Base-by-base conservation (phyloP, 1,284 basidiomycete genomes). In the Austropuccinia psidii region DNA sequence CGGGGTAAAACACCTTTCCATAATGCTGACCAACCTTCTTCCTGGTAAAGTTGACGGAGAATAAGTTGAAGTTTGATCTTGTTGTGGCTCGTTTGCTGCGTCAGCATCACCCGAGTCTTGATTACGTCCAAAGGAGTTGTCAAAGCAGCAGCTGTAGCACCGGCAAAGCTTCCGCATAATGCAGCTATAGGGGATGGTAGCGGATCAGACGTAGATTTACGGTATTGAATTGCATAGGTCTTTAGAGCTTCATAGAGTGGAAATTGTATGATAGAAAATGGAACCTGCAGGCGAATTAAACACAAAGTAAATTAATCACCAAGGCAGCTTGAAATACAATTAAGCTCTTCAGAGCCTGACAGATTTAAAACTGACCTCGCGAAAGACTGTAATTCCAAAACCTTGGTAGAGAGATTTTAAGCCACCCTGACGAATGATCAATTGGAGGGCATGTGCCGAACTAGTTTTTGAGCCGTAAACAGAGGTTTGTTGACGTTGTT, bases 181-280 rank as follows among this genome's bases (percentile, higher is more conserved):
- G 93, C 95, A 0, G 61, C 39, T 33, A 73, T 35, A 93, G 93
- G 82, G 97, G 90, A 78, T 90, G 87, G 1, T 89, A 87, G 67
- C 86, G 86, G 4, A 92, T 84, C 0, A 47, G 62, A 54, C 55
- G 52, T 55, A 52, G 75, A 74, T 21, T 72, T 77, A 35, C 49
- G 77, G 0, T 89, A 86, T 7, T 89, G 80, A 37, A 84, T 83
- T 0, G 83, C 76, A 47, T 64, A 73, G 15, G 77, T 76, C 81
- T 98, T 98, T 76, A 98, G 83, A 47, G 86, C 84, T 82, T 98
- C 96, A 79, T 98, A 99, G 29, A 98, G 82, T 0, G 96, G 96
- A 80, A 98, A 99, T 80, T 99, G 96, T 29, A 99, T 84, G 13
- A 93, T 95, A 0, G 95, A 96, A 83, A 99, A 98, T 0, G 95